Evolutionary conservation across 2,329 filamentous ascomycete genomes (phyloP), one percentile per base, ranked within the genome.

Genomic region (Cladosporium sp.): DNA sequence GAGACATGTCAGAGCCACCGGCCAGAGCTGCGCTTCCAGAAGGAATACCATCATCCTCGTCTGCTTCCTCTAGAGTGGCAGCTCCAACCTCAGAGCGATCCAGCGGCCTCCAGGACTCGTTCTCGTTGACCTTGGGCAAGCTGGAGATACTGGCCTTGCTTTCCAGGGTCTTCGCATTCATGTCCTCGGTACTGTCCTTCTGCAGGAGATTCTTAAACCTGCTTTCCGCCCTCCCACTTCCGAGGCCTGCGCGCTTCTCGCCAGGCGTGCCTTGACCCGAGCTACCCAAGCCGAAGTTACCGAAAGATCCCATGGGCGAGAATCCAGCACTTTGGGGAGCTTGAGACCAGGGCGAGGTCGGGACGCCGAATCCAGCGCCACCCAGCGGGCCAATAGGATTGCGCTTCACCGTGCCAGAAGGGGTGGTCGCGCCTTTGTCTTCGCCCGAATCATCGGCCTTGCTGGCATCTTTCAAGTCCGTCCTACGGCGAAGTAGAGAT

Each of bases 121-220:
- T 73, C 65, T 84, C 80, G 44, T 74, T 70, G 38, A 82, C 70
- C 58, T 77, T 76, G 48, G 77, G 75, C 46, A 83, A 68, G 59
- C 73, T 78, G 52, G 72, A 72, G 53, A 77, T 61, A 9, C 78
- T 79, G 16, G 72, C 60, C 66, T 82, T 84, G 55, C 82, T 78
- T 65, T 78, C 81, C 13, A 77, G 64, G 22, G 69, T 69, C 34
- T 57, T 60, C 10, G 53, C 55, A 9, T 43, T 51, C 64, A 43
- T 72, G 70, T 84, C 84, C 55, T 95, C 89, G 3, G 78, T 73
- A 59, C 79, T 85, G 34, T 89, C 85, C 70, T 91, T 95, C 16
- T 83, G 84, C 60, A 95, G 85, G 18, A 95, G 71, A 64, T 89
- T 89, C 59, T 91, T 92, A 63, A 96, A 83, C 28, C 90, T 84